Conservation (phyloP, 1,139 yeast species). For the Lodderomyces elongisporus region DNA sequence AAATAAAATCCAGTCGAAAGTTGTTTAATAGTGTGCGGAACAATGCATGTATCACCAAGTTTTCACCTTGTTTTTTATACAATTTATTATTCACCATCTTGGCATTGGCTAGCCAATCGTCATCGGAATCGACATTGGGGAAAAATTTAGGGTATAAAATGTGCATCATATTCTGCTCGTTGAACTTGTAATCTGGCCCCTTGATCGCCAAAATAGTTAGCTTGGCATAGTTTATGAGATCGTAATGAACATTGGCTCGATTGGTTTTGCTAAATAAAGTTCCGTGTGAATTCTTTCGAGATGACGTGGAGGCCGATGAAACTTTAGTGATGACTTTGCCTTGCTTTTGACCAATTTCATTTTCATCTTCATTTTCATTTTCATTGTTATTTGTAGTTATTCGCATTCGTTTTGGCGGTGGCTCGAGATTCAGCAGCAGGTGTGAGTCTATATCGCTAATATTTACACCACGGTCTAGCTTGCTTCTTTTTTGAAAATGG, state of each 20-base stretch:
- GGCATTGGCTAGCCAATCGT: conserved; percentile 35
- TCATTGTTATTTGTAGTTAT: too few species aligned
- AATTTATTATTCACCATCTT: conserved; percentile 17
- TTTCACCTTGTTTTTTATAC: conserved; percentile 11
- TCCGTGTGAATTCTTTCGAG: not conserved
- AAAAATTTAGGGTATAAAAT: conserved; percentile 45
- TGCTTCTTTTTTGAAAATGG: conserved; percentile 1
- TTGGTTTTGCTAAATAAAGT: conserved; percentile 19
- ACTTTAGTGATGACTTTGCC: not conserved
- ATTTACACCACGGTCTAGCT: not conserved
- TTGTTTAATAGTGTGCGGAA: conserved; percentile 17
- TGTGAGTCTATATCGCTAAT: too few species aligned
- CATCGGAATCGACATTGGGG: conserved; percentile 42
- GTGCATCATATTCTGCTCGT: conserved; percentile 43
- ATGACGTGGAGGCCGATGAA: not conserved
- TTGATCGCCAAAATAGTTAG: conserved; percentile 40
- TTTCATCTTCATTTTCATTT: not conserved
- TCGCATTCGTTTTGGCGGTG: too few species aligned
- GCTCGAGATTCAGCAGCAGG: not conserved
- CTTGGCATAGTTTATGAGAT: conserved; percentile 34
- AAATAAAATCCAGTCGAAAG: conserved; percentile 17
- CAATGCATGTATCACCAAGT: conserved; percentile 14
- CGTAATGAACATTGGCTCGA: conserved; percentile 33
- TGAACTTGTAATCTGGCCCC: conserved; percentile 33
- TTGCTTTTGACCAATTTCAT: not conserved